Evolutionary conservation across 306 rosid genomes (phyloP), one percentile per base, ranked within the genome.

Genomic region (Hippophae tibetana): DNA sequence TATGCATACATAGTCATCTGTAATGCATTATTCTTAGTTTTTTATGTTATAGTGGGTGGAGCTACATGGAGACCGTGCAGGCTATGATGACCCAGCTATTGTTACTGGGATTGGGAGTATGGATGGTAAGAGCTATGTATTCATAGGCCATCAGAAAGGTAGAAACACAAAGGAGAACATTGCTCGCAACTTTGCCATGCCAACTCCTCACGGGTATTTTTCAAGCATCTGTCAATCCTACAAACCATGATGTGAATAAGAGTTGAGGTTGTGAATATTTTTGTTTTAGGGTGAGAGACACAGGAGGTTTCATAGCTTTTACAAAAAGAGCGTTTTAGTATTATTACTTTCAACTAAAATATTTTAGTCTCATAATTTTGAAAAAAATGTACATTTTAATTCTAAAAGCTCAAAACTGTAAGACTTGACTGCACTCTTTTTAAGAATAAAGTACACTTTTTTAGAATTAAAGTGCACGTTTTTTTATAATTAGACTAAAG

Each of bases 121-220:
- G 56, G 96, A 88, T 75, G 95, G 93, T 76, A 78, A 56, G 64
- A 71, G 84, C 45, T 88, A 83, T 78, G 78, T 92, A 95, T 84
- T 92, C 84, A 86, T 92, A 13, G 99, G 99, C 72, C 99, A 92
- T 61, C 99, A 92, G 65, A 92, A 88, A 74, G 99, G 99, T 64
- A 84, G 99, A 76, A 87, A 92, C 74, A 92, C 96, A 6, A 92
- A 92, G 68, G 99, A 92, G 70, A 87, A 86, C 67, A 84, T 92
- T 70, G 67, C 75, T 72, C 95, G 99, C 42, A 92, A 92, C 78
- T 92, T 92, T 65, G 99, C 93, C 63, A 92, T 92, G 99, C 95
- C 99, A 56, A 92, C 99, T 56, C 99, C 99, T 8, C 99, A 92
- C 68, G 99, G 99, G 99, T 85, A 85, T 60, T 88, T 31, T 31